Percentiles rank a stretch among this genome's conserved stretches.
Conservation (phyloP, 805 yeast genomes). For the Lipomyces spencermartinsiae region DNA sequence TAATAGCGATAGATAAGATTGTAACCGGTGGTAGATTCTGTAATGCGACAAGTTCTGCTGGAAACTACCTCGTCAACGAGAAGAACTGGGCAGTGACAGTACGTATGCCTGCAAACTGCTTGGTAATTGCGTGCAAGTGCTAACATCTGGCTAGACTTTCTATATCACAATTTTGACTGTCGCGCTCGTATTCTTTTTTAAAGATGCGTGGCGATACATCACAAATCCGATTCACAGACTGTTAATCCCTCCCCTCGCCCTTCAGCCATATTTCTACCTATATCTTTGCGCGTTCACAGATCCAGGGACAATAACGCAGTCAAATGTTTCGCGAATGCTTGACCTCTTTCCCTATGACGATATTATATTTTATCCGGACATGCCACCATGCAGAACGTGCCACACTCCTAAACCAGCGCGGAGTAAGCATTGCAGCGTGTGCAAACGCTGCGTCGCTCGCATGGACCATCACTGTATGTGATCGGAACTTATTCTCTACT, state of each 20-base stretch:
- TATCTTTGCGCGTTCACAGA: constrained; percentile 46
- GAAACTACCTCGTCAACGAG: constrained; percentile 36
- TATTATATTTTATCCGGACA: constrained; percentile 58
- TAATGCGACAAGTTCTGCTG: constrained; percentile 2
- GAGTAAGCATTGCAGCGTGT: constrained; percentile 64
- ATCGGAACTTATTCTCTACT: background rate
- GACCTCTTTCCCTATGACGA: constrained; percentile 53
- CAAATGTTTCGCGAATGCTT: constrained; percentile 41
- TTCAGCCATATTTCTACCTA: constrained; percentile 41
- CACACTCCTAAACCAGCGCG: constrained; percentile 59
- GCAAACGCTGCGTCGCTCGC: constrained; percentile 55
- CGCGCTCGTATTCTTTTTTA: constrained; percentile 34
- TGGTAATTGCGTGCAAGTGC: background rate
- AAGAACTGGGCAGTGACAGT: constrained; percentile 40
- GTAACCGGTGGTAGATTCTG: constrained; percentile 35
- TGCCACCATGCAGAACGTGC: constrained; percentile 56
- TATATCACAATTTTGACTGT: constrained; percentile 30
- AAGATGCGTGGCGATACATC: constrained; percentile 32
- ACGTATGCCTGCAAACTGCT: background rate
- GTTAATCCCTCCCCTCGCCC: constrained; percentile 37
- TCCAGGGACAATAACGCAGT: constrained; percentile 48
- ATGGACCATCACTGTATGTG: constrained; percentile 63
- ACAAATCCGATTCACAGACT: constrained; percentile 24
- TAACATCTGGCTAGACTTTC: constrained; percentile 19
- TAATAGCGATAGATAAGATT: constrained; percentile 31